Conservation (phyloP, 2,329 filamentous ascomycete genomes). For the Lasiodiplodia sp. region DNA sequence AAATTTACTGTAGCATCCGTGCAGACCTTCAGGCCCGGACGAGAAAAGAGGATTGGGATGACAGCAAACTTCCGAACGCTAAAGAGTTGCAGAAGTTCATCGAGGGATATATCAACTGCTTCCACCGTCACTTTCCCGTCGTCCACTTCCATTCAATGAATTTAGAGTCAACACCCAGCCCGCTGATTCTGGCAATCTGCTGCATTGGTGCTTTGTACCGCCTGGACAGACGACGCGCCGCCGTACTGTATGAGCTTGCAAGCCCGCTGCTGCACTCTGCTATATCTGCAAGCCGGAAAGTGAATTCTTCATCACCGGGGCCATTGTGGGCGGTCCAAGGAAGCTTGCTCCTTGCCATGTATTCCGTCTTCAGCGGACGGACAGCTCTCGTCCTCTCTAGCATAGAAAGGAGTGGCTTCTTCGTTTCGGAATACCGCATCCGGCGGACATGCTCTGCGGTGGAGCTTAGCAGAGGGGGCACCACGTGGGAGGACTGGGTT, state of each 20-base stretch:
- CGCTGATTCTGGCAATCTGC: conserved; percentile 45
- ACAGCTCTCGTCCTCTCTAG: conserved; percentile 32
- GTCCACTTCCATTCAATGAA: conserved; percentile 44
- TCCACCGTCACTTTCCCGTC: conserved; percentile 45
- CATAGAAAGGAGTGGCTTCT: conserved; percentile 34
- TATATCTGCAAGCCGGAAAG: conserved; percentile 27
- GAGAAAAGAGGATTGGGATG: conserved; percentile 25
- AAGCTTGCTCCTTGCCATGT: conserved; percentile 39
- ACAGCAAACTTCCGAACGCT: conserved; percentile 33
- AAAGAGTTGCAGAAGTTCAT: conserved; percentile 41
- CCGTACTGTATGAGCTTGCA: conserved; percentile 35
- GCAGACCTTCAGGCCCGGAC: conserved; percentile 32
- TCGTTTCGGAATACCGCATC: conserved; percentile 35
- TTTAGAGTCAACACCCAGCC: conserved; percentile 38
- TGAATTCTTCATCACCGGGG: conserved; percentile 31
- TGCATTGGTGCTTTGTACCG: conserved; percentile 47
- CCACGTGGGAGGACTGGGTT: conserved; percentile 42
- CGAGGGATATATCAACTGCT: conserved; percentile 42
- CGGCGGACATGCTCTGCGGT: conserved; percentile 34
- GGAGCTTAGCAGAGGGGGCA: conserved; percentile 18
- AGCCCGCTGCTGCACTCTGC: conserved; percentile 33
- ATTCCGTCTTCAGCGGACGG: conserved; percentile 41
- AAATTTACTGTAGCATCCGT: conserved; percentile 30
- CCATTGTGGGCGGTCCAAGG: conserved; percentile 44
- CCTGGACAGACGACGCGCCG: conserved; percentile 42